Evolutionary conservation across 129 eudicot genomes (phyloP), one percentile per base, ranked within the genome.

Genomic region (Rutidosis leptorrhynchoides): DNA sequence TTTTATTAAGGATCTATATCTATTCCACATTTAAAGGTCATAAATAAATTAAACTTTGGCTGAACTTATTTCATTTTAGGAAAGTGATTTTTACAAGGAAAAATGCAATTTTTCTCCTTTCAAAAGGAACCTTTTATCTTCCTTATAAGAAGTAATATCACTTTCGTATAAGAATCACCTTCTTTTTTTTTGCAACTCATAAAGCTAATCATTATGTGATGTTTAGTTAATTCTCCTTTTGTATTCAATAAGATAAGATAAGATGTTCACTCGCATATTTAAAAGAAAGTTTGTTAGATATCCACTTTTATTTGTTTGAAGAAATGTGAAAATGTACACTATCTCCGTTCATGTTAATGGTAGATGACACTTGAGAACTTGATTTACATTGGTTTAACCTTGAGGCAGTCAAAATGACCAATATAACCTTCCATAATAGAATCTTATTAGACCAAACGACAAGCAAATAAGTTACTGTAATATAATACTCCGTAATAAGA

Each of bases 381-480:
- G 15, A 42, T 27, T 37, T n/a, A n/a, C n/a, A n/a, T n/a, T n/a
- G n/a, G n/a, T n/a, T n/a, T 59, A 52, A 29, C 30, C 30, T 20
- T 12, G 19, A 48, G 26, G 28, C 9, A 27, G 10, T 65, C 27
- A 7, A 17, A 58, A 46, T 59, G 21, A 45, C 54, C n/a, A 43
- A 45, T 42, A 40, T 43, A 21, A 29, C 75, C 55, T 59, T 70
- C 49, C 48, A 45, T 19, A 59, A 59, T 19, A 22, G 67, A 60
- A 61, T 61, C 68, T 71, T 48, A 20, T 51, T 40, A 32, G 27
- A 55, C 30, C 46, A 22, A 70, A 58, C 7, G 59, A 40, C 37
- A 59, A 37, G 42, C 67, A 65, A 72, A 74, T 74, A 65, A 33
- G 40, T 67, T 28, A 66, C 25, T 72, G 3, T 12, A 40, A 40